Evolutionary conservation across 1,284 basidiomycete species (phyloP), one percentile per base, ranked within the genome.

Genomic region (Sporisorium iseilematis-ciliati): DNA sequence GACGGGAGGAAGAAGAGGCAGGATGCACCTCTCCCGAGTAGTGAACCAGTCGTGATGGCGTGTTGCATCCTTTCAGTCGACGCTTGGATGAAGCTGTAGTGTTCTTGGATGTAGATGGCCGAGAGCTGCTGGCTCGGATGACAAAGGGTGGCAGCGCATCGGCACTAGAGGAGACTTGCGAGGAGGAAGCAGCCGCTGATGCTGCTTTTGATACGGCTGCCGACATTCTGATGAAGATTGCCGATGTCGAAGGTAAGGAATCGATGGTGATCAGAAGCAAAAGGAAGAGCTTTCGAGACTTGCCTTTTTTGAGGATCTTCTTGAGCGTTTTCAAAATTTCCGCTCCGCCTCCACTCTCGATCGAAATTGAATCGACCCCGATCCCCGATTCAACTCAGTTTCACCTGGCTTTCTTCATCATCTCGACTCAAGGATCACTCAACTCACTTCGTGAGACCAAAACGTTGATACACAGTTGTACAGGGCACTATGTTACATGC

Each of bases 21-120:
- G 74, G 52, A 40, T 76, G 69, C 0, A 18, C 41, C 31, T 72
- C 65, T 21, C 74, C 69, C 1, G 74, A 76, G 51, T 76, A 63
- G 54, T 76, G 74, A 0, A 72, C 45, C 18, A 72, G 62, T 7
- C 54, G 41, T 1, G 67, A 66, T 1, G 73, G 66, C 10, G 63
- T 75, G 25, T 75, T 75, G 56, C 45, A 35, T n/a, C 72, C 72
- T 55, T 65, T 65, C 45, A 71, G 31, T 25, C 63, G 40, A 46
- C 63, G 68, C 14, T 59, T 57, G 6, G 63, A 56, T 16, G 59
- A 23, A 21, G 23, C 23, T n/a, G 55, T 33, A 8, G 7, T 14
- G 49, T 41, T 54, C 14, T 53, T 57, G 5, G 57, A 65, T 3
- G 63, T 43, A 1, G 60, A 65, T 0, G 68, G 57, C 2, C 68